These are phyloP conservation scores for Lasiosphaeria hispida DNA, from an alignment of 495 filamentous ascomycete genomes.

Conservation along the genomic window DNA sequence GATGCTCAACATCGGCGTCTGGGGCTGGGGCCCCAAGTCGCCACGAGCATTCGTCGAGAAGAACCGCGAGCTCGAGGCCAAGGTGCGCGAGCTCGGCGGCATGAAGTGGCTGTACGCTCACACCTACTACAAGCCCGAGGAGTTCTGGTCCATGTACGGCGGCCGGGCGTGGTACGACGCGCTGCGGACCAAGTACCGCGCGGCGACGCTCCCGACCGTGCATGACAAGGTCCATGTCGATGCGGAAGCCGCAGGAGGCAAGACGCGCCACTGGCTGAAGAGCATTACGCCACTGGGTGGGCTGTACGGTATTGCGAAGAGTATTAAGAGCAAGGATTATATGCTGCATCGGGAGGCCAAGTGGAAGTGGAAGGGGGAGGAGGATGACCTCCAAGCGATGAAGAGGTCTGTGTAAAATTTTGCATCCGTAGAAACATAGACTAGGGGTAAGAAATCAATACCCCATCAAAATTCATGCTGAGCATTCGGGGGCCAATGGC, in stretches of 20 bases:
- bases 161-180: constrained; percentile 50
- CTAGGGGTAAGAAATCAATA: neutral
- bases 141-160: constrained; percentile 58
- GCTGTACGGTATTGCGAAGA: constrained; percentile 54
- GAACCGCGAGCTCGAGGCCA: constrained; percentile 64
- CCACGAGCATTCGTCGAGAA: constrained; percentile 45
- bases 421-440: constrained; percentile 2
- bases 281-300: constrained; percentile 50
- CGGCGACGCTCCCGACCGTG: constrained; percentile 51
- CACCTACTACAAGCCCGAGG: constrained; percentile 53
- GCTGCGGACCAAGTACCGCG: constrained; percentile 51
- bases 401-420: neutral
- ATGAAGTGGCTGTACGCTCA: constrained; percentile 63
- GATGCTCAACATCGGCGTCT: constrained; percentile 57
- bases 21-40: constrained; percentile 49
- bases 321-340: constrained; percentile 55
- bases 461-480: neutral
- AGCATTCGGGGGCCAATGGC: too few species aligned
- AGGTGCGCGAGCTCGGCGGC: constrained; percentile 63
- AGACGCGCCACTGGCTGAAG: constrained; percentile 38
- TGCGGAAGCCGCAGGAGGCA: constrained; percentile 22
- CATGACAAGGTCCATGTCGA: constrained; percentile 57
- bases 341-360: constrained; percentile 49
- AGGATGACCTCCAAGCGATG: neutral
- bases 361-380: constrained; percentile 48